phyloP scores from a whole-genome alignment of 176 grass and related monocot species.

The Juncus effusus region DNA sequence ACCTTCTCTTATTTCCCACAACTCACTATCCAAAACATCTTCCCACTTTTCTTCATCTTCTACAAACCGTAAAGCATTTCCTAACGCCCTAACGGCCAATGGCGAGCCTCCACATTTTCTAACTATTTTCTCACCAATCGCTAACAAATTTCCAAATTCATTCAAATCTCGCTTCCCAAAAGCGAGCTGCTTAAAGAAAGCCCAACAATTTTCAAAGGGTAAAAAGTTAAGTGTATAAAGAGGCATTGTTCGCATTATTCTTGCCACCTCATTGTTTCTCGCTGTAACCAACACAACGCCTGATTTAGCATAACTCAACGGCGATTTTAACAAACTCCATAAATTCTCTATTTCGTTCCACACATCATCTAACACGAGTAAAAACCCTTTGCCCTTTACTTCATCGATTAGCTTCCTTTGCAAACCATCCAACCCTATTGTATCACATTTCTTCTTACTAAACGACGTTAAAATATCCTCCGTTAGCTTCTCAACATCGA shows the following conservation, averaged over 20 bases:
- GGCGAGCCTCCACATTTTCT: slow-evolving; percentile 26
- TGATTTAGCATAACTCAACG: not conserved
- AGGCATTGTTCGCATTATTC: slow-evolving; percentile 24
- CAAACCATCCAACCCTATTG: not conserved
- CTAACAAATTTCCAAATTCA: not conserved
- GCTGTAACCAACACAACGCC: slow-evolving; percentile 33
- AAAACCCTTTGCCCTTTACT: slow-evolving; percentile 18
- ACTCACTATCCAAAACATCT: slow-evolving; percentile 23
- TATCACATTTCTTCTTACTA: no score
- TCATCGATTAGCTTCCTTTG: not conserved
- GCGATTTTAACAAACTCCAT: slow-evolving; percentile 24
- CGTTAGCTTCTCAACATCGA: not conserved
- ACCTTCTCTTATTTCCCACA: slow-evolving; percentile 18
- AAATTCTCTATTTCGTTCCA: slow-evolving; percentile 31
- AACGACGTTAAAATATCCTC: not conserved
- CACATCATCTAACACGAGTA: slow-evolving; percentile 40
- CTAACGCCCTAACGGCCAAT: slow-evolving; percentile 26
- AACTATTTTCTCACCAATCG: slow-evolving; percentile 23
- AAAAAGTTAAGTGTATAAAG: slow-evolving; percentile 10
- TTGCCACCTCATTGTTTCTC: slow-evolving; percentile 21
- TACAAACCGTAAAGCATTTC: slow-evolving; percentile 17
- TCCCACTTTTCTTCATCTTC: slow-evolving; percentile 6
- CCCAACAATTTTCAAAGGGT: slow-evolving; percentile 18
- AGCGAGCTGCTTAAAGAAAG: slow-evolving; percentile 15
- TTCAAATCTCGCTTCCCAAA: not conserved